These are phyloP conservation scores for Ophiostoma sp. DNA, from an alignment of 2,329 filamentous ascomycete species.

Conservation along the genomic window DNA sequence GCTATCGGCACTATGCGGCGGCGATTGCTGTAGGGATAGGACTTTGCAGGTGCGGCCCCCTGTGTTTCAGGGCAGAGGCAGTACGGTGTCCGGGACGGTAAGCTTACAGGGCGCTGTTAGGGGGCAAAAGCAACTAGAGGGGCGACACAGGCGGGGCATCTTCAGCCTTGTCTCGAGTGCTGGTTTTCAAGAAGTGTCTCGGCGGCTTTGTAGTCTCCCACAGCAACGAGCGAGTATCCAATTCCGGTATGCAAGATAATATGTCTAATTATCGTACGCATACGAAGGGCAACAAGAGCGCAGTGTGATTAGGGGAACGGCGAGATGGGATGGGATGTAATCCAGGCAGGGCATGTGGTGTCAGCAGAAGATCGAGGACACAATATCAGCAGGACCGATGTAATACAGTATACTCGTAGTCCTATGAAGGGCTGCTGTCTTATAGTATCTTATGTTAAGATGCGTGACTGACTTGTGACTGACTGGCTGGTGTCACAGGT, in stretches of 20 bases:
- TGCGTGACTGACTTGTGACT: no score
- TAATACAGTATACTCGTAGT: background rate
- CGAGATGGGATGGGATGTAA: background rate
- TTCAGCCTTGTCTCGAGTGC: constrained; percentile 19
- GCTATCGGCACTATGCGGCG: background rate
- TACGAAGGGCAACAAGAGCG: background rate
- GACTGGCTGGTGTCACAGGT: no score
- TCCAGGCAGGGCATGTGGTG: background rate
- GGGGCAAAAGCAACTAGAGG: constrained; percentile 6
- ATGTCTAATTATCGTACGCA: no score
- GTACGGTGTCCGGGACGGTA: background rate
- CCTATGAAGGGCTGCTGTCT: background rate
- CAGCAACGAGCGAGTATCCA: background rate
- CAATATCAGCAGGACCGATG: background rate
- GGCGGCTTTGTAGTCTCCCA: background rate
- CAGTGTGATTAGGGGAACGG: background rate
- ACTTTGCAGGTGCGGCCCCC: background rate
- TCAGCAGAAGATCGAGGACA: background rate
- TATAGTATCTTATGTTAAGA: background rate
- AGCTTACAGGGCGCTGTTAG: background rate
- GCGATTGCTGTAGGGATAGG: background rate
- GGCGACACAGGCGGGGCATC: constrained; percentile 15
- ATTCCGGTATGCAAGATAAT: background rate
- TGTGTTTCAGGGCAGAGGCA: background rate
- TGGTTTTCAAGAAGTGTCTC: background rate